Percentiles rank a stretch among this genome's conserved stretches.
Conservation (phyloP, 768 basidiomycete genomes). For the Lentinula sp. region DNA sequence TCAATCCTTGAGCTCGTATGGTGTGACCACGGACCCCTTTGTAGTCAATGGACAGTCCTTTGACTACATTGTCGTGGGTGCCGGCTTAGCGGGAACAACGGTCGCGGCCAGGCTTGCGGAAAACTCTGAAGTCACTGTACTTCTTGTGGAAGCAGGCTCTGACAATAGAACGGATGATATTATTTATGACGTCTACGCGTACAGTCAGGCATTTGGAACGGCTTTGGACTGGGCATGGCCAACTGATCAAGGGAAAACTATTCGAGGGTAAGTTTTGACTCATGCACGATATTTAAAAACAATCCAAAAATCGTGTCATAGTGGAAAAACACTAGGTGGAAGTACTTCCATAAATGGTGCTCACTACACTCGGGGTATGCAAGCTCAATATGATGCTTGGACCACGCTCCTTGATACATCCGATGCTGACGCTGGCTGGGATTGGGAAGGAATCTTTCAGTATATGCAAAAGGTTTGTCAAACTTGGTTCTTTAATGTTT, state of each 20-base stretch:
- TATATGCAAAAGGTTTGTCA: conserved; percentile 42
- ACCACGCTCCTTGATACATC: conserved; percentile 20
- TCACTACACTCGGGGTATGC: conserved; percentile 24
- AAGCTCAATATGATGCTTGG: conserved; percentile 26
- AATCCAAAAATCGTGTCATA: conserved; percentile 10
- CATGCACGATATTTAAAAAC: background rate
- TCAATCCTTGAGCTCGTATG: conserved; percentile 6
- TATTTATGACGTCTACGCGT: conserved; percentile 41
- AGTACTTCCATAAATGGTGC: conserved; percentile 30
- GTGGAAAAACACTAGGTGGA: conserved; percentile 43
- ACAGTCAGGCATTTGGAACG: conserved; percentile 32
- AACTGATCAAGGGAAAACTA: conserved; percentile 32
- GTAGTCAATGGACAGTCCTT: conserved; percentile 29
- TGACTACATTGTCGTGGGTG: conserved; percentile 42
- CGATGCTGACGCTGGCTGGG: conserved; percentile 39
- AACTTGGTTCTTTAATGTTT: background rate
- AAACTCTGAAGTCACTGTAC: conserved; percentile 18
- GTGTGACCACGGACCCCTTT: conserved; percentile 26
- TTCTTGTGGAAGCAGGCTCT: conserved; percentile 46
- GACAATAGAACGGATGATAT: conserved; percentile 37
- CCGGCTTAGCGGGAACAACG: conserved; percentile 21
- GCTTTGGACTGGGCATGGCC: conserved; percentile 42
- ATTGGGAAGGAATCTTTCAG: conserved; percentile 34
- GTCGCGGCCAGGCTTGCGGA: conserved; percentile 37
- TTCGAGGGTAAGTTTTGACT: conserved; percentile 28